phyloP scores from a whole-genome alignment of 208 protist species.

The Crithidia sp. region DNA sequence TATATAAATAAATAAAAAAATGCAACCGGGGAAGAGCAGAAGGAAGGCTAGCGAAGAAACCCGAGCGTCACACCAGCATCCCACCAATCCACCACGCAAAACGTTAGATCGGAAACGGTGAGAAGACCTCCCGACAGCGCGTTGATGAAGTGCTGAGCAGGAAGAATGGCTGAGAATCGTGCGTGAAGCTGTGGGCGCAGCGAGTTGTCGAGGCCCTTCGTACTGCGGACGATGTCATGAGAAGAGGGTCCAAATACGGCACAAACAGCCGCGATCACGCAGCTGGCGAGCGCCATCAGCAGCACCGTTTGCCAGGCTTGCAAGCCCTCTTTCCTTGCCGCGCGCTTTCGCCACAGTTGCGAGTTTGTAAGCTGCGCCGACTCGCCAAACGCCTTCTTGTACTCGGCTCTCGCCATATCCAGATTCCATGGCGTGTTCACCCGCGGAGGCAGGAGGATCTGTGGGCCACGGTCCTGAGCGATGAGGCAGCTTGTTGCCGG shows the following conservation, averaged over 20 bases:
- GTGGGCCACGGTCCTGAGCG: constrained; percentile 44
- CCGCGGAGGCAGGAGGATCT: constrained; percentile 31
- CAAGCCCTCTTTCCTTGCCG: neutral
- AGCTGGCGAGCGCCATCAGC: neutral
- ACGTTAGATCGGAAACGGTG: constrained; percentile 9
- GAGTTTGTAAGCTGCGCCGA: constrained; percentile 20
- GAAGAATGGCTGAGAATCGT: constrained; percentile 15
- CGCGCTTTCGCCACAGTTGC: constrained; percentile 29
- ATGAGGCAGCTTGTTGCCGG: constrained; percentile 37
- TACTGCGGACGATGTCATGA: constrained; percentile 14
- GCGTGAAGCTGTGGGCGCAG: constrained; percentile 30
- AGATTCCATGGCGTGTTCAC: constrained; percentile 14
- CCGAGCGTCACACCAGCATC: constrained; percentile 28
- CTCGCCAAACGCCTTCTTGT: constrained; percentile 18
- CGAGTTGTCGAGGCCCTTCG: constrained; percentile 24
- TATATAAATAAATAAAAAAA: constrained; percentile 3
- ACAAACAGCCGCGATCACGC: neutral
- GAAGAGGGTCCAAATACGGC: constrained; percentile 5
- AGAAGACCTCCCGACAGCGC: constrained; percentile 24
- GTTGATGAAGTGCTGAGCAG: constrained; percentile 26
- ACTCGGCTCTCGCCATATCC: constrained; percentile 16
- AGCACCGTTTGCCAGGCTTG: neutral
- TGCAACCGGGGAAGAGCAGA: neutral
- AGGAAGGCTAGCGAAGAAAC: constrained; percentile 7
- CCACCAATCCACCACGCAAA: constrained; percentile 34